Evolutionary conservation across 352 stramenopile species (phyloP).

Genomic region (Plasmopara viticola): DNA sequence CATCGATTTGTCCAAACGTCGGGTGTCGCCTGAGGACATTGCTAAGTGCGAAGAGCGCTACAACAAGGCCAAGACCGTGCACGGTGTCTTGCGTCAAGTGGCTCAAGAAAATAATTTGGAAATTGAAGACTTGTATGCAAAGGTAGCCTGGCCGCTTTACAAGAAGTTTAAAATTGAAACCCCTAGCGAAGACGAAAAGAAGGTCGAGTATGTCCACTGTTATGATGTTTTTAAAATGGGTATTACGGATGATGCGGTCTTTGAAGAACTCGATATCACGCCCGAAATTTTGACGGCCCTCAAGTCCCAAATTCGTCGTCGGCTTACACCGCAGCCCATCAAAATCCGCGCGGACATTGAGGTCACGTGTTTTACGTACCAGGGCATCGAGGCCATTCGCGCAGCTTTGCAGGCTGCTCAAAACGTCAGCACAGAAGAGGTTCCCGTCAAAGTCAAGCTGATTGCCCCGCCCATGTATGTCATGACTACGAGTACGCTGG

Average conservation of each 20-base stretch:
- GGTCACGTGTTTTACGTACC: slow-evolving; percentile 99
- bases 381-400: slow-evolving; percentile 98
- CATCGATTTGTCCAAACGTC: slow-evolving; percentile 99
- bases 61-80: slow-evolving; percentile 99
- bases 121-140: slow-evolving; percentile 81
- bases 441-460: slow-evolving; percentile 97
- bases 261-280: slow-evolving; percentile 89
- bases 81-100: slow-evolving; percentile 89
- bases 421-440: slow-evolving; percentile 80
- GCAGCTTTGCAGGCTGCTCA: slow-evolving; percentile 92
- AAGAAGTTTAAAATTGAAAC: slow-evolving; percentile 93
- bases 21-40: slow-evolving; percentile 98
- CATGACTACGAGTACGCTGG: slow-evolving; percentile 97
- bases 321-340: slow-evolving; percentile 97
- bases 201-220: slow-evolving; percentile 93
- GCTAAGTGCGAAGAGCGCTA: slow-evolving; percentile 98
- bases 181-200: slow-evolving; percentile 71
- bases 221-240: slow-evolving; percentile 99
- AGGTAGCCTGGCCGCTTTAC: slow-evolving; percentile 98
- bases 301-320: slow-evolving; percentile 94
- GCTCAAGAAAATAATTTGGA: slow-evolving; percentile 68
- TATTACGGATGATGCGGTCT: slow-evolving; percentile 88
- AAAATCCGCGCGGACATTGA: slow-evolving; percentile 99
- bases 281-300: slow-evolving; percentile 85
- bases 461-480: slow-evolving; percentile 99